phyloP scores from a whole-genome alignment of 179 eudicot genomes.

The Nepenthes alata region DNA sequence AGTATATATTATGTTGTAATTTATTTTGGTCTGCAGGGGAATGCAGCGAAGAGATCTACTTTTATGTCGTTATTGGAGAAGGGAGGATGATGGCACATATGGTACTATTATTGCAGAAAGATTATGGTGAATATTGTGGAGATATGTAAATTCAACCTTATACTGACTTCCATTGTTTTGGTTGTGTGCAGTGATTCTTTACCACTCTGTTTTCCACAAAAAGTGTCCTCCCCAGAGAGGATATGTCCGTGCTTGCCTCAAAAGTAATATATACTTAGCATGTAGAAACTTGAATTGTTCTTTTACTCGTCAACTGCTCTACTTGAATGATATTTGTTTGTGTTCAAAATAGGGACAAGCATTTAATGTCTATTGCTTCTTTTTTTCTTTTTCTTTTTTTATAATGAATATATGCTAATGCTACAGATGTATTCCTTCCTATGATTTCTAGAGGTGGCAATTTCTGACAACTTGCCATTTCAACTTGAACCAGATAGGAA shows the following conservation, averaged over 20 bases:
- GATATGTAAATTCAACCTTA: neutral
- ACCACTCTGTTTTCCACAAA: slow-evolving; percentile 51
- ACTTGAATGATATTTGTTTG: too few species aligned
- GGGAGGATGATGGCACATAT: slow-evolving; percentile 74
- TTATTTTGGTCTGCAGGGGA: slow-evolving; percentile 32
- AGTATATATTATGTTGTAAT: neutral
- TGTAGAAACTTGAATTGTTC: neutral
- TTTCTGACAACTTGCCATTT: neutral
- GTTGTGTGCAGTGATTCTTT: slow-evolving; percentile 47
- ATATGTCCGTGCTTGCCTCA: slow-evolving; percentile 59
- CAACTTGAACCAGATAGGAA: too few species aligned
- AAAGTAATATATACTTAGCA: slow-evolving; percentile 51
- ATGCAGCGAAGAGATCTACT: slow-evolving; percentile 51
- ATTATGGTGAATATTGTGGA: too few species aligned
- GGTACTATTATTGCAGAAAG: slow-evolving; percentile 18
- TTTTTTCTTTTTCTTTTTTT: too few species aligned
- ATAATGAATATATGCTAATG: too few species aligned
- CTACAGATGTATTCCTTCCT: too few species aligned
- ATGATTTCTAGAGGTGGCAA: too few species aligned
- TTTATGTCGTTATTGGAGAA: slow-evolving; percentile 65
- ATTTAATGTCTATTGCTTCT: too few species aligned
- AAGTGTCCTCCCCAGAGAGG: slow-evolving; percentile 48
- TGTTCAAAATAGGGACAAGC: too few species aligned
- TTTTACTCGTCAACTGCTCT: neutral
- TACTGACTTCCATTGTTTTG: neutral